Evolutionary conservation across 73 alveolate genomes (phyloP), one percentile per base, ranked within the genome.

Genomic region (Stentor roeselii): DNA sequence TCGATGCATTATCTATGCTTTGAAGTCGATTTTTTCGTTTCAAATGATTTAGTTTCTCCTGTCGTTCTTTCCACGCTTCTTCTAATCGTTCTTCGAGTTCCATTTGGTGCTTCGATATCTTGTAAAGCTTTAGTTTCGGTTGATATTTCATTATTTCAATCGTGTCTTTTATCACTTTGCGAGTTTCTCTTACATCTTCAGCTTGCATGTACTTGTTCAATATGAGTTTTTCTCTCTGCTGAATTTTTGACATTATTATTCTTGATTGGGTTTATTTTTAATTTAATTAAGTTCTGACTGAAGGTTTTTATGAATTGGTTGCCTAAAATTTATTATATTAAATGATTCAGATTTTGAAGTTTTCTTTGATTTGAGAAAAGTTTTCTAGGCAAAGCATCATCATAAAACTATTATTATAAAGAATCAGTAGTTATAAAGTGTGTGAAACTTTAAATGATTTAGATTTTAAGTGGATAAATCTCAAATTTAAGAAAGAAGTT

Each of bases 51-150:
- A 11, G 21, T 50, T 50, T 50, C 67, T 50, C 67, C 21, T 50
- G 67, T 50, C 21, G 21, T 67, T 67, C 80, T 34, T 32, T 67
- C 42, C 80, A 67, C 27, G 80, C 80, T 32, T 67, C 80, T 21
- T 14, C 37, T 67, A 32, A n/a, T 0, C 41, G 37, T 27, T 34
- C 27, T 67, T 67, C 80, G 21, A 67, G 37, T 21, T 67, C 80
- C 11, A 21, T n/a, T 21, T 21, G n/a, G n/a, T 32, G 0, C 41
- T 32, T 67, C 37, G 80, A 21, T 27, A 21, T 67, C 21, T 67
- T 32, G 37, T 67, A 32, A 30, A 67, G n/a, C 41, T 67, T 21
- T 21, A 67, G 11, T 67, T 21, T 67, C 37, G 80, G 80, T 40
- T 67, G 41, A 34, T 21, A 32, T 2, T 67, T 67, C n/a, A 21